phyloP scores from a whole-genome alignment of 805 yeast genomes.

The Phaffomyces thermotolerans region DNA sequence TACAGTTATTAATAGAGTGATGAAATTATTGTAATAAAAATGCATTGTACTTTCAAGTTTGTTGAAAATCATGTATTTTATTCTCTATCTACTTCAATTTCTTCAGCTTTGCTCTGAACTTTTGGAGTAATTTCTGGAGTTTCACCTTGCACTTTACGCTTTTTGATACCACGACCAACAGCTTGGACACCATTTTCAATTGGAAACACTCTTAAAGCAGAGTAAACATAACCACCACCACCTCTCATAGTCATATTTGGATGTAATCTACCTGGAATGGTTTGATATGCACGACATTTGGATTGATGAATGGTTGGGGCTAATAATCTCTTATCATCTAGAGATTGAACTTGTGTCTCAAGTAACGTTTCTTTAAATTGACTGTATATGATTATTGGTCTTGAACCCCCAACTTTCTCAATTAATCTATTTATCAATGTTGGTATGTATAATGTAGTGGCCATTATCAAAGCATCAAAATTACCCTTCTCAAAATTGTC shows the following conservation, averaged over 20 bases:
- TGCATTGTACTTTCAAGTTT: neutral
- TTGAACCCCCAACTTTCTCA: conserved; percentile 69
- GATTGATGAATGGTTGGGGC: conserved; percentile 82
- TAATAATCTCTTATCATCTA: conserved; percentile 60
- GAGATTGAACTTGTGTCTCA: conserved; percentile 63
- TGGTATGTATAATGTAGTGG: conserved; percentile 64
- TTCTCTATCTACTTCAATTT: neutral
- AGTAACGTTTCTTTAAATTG: conserved; percentile 76
- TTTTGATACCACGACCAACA: conserved; percentile 50
- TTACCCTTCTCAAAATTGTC: conserved; percentile 42
- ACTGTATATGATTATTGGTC: conserved; percentile 78
- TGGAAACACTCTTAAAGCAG: conserved; percentile 77
- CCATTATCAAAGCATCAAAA: conserved; percentile 72
- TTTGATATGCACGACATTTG: conserved; percentile 80
- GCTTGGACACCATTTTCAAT: conserved; percentile 56
- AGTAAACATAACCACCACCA: conserved; percentile 82
- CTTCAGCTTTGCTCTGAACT: neutral
- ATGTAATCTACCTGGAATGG: conserved; percentile 89
- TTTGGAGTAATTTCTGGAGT: neutral
- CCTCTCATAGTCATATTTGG: conserved; percentile 93
- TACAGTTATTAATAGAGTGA: neutral
- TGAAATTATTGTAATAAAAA: neutral
- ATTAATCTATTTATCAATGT: conserved; percentile 56
- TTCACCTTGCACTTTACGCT: conserved; percentile 21
- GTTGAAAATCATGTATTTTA: neutral